A percentile compares a stretch with the other conserved stretches of the same genome.
phyloP scores from a whole-genome alignment of 495 filamentous ascomycete genomes.

The Lasiosphaeria ovina region DNA sequence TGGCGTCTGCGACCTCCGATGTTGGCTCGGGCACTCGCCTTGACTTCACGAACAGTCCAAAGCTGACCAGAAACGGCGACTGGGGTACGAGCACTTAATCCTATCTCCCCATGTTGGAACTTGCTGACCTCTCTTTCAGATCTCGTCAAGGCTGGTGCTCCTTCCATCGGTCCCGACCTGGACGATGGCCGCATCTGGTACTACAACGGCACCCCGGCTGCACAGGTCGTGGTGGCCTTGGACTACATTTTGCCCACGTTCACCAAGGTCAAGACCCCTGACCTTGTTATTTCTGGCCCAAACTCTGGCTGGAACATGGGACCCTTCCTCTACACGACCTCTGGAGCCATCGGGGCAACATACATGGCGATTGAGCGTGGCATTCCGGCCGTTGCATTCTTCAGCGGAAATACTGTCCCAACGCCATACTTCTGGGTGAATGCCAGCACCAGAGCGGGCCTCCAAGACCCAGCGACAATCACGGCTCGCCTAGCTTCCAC shows the following conservation, averaged over 20 bases:
- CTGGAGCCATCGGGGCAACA: slow-evolving; percentile 38
- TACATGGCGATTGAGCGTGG: slow-evolving; percentile 39
- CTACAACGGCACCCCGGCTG: slow-evolving; percentile 45
- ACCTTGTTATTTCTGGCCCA: slow-evolving; percentile 43
- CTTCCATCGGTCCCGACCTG: slow-evolving; percentile 36
- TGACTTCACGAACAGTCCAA: slow-evolving; percentile 29
- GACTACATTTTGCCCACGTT: slow-evolving; percentile 52
- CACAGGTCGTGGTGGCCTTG: slow-evolving; percentile 41
- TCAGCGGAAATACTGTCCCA: slow-evolving; percentile 23
- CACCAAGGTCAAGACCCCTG: slow-evolving; percentile 33
- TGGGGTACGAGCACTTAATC: slow-evolving; percentile 11
- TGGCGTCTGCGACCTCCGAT: slow-evolving; percentile 30
- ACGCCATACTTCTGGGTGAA: slow-evolving; percentile 29
- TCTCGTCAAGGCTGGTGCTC: slow-evolving; percentile 31
- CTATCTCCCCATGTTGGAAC: background rate
- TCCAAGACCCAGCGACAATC: slow-evolving; percentile 32
- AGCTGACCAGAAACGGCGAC: slow-evolving; percentile 25
- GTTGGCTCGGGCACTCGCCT: slow-evolving; percentile 25
- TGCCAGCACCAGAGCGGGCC: slow-evolving; percentile 22
- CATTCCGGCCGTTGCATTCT: slow-evolving; percentile 40
- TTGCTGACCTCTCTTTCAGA: slow-evolving; percentile 21
- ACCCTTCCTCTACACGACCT: slow-evolving; percentile 38
- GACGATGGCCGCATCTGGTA: slow-evolving; percentile 46
- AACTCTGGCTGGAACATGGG: slow-evolving; percentile 41
- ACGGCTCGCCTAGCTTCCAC: slow-evolving; percentile 32